phyloP scores from a whole-genome alignment of 2,329 filamentous ascomycete genomes.

The Colletotrichum sp. region DNA sequence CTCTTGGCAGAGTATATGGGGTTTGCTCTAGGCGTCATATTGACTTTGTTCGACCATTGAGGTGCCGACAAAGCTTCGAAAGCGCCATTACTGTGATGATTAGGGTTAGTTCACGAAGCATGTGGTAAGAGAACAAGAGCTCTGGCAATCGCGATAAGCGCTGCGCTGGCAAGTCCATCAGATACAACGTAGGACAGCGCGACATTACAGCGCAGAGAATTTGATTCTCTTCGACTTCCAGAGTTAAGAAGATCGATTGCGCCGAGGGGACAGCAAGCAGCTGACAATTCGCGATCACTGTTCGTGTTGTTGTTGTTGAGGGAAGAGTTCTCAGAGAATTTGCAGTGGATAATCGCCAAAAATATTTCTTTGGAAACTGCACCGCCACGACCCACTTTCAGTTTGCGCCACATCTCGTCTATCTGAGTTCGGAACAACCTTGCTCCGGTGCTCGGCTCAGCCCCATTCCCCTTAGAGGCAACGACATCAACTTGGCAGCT shows the following conservation, averaged over 20 bases:
- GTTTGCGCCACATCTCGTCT: not conserved
- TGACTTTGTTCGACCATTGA: constrained; percentile 76
- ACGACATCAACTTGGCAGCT: constrained; percentile 26
- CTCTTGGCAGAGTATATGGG: constrained; percentile 84
- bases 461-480: constrained; percentile 13
- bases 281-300: not conserved
- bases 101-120: not conserved
- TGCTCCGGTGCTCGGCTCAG: not conserved
- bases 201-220: not conserved
- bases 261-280: not conserved
- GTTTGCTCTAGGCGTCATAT: constrained; percentile 82
- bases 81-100: constrained; percentile 60
- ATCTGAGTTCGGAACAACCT: not conserved
- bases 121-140: not conserved
- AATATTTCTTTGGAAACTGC: not conserved
- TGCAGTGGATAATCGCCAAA: not conserved
- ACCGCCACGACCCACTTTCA: constrained; percentile 3
- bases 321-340: not conserved
- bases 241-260: not conserved
- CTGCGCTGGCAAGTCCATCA: not conserved
- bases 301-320: not conserved
- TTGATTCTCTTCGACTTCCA: not conserved
- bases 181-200: not conserved
- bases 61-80: constrained; percentile 77
- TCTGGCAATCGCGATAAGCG: not conserved